phyloP scores from a whole-genome alignment of 768 basidiomycete genomes.

The Mrakia hoshinonis region DNA sequence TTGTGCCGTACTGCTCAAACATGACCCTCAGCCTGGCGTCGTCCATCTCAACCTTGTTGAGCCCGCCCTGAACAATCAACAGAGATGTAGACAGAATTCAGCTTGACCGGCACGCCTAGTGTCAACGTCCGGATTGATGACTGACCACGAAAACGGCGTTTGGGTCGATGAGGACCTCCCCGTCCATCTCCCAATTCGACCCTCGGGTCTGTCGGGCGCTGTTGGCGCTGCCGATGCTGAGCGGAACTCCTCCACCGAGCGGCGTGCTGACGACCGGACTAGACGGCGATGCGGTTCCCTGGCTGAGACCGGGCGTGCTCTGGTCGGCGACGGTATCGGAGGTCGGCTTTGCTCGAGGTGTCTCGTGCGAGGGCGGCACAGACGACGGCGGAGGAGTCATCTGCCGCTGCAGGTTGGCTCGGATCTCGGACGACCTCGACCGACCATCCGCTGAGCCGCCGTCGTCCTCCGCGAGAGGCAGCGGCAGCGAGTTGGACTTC shows the following conservation, averaged over 20 bases:
- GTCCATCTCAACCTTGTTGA: slow-evolving; percentile 11
- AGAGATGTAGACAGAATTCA: neutral
- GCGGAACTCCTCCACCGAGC: neutral
- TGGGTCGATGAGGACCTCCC: neutral
- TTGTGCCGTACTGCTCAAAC: neutral
- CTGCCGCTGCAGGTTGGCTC: no score
- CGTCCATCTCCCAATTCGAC: neutral
- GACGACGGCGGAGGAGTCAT: no score
- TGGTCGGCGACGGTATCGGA: neutral
- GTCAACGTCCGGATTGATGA: neutral
- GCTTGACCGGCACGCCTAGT: neutral
- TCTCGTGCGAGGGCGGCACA: neutral
- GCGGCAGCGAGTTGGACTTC: no score
- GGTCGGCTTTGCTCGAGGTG: neutral
- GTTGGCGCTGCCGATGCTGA: neutral
- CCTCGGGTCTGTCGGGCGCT: neutral
- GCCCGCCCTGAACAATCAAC: neutral
- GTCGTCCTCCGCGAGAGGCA: no score
- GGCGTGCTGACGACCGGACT: neutral
- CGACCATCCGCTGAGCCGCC: no score
- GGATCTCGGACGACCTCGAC: no score
- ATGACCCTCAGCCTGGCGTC: neutral
- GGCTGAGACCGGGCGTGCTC: neutral
- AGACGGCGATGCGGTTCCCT: neutral
- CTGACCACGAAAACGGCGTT: neutral